Base-by-base conservation (phyloP, 176 grass and related monocot species). In the Ensete ventricosum region DNA sequence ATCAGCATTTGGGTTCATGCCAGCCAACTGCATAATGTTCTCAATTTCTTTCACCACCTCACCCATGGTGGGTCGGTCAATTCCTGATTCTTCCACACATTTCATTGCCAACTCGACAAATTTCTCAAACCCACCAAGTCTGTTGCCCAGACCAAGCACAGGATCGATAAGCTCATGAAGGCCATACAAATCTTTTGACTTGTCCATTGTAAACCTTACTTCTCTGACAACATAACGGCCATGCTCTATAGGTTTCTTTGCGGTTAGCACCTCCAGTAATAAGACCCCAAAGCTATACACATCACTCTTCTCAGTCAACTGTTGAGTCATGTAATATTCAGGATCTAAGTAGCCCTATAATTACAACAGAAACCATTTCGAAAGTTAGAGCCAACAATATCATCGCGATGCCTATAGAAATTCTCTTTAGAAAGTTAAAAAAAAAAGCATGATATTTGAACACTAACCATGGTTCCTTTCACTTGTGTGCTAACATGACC, bases 31-130 rank as follows among this genome's bases (percentile, higher is more conserved):
- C 67, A 92, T 75, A 75, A 92, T 90, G 0, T 76, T 76, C 73
- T 96, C 85, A n/a, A 96, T 86, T 34, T 92, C 89, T 79, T 92
- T 96, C 55, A 96, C 89, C 59, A 90, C 83, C 26, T 79, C 80
- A 78, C 76, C 80, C 92, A 96, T 96, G 0, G 76, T 84, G 51
- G 92, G 92, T 51, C 89, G 78, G 66, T 64, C 78, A 0, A 81
- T 50, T 52, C 81, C 87, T 3, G 72, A 82, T 67, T 96, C 89
- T 71, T 64, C 29, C 29, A 78, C 55, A 71, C 68, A 71, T 71
- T 12, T 17, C 68, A 71, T 51, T 22, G 68, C 68, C 68, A 71
- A 52, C 8, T 71, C 68, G 9, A 52, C 68, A 52, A 71, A 71
- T n/a, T 71, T 71, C 49, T 71, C 68, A 71, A 71, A 71, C 19